Percentiles rank a stretch among this genome's conserved stretches.
Conservation (phyloP, 352 stramenopile species). For the Globisporangium recalcitrans region DNA sequence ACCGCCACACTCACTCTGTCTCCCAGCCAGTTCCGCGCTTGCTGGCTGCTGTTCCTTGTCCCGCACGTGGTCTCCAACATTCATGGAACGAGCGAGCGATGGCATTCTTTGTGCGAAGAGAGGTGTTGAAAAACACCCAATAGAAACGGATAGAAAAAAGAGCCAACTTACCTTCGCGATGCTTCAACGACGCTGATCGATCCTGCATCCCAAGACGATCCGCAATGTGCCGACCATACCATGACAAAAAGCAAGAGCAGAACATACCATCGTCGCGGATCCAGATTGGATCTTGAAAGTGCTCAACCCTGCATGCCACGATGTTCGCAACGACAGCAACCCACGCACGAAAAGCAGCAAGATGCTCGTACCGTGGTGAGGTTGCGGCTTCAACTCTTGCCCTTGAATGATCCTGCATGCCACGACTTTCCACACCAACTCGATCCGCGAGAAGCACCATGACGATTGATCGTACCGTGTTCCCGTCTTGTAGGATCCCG, state of each 20-base stretch:
- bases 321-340: not conserved
- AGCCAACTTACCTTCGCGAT: not conserved
- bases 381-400: not conserved
- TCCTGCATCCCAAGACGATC: not conserved
- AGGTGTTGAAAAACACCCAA: conserved; percentile 9
- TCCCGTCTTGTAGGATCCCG: not conserved
- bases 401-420: not conserved
- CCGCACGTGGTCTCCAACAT: not conserved
- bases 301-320: not conserved
- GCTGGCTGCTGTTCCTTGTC: not conserved
- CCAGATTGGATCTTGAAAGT: not conserved
- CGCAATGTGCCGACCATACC: not conserved
- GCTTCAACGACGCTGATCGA: not conserved
- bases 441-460: not conserved
- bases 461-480: not conserved
- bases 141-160: not conserved
- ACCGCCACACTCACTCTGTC: not conserved
- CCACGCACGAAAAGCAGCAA: not conserved
- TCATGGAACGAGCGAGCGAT: no score
- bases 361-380: not conserved
- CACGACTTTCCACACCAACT: not conserved
- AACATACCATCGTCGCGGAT: not conserved
- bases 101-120: conserved; percentile 7
- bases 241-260: not conserved
- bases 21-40: not conserved